Base-by-base conservation (phyloP, 1,284 basidiomycete genomes). In the Athelia psychrophila region DNA sequence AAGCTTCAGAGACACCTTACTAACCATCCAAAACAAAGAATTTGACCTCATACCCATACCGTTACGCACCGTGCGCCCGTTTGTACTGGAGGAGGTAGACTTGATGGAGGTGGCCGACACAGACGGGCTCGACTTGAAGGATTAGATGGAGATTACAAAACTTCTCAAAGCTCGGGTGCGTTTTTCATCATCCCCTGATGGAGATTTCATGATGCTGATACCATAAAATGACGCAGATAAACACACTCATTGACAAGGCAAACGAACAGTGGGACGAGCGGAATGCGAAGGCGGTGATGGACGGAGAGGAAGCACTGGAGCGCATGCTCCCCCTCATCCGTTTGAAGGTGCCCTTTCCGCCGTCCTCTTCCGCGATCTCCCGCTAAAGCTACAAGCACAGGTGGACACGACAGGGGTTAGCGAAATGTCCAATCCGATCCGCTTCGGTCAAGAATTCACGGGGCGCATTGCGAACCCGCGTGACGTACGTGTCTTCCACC, bases 371-470 rank as follows among this genome's bases (percentile, higher is more conserved):
- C 27, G 6, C 3, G 9, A 9, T 47, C 38, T n/a, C n/a, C n/a
- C n/a, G n/a, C n/a, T n/a, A 19, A 13, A 25, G 49, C 5, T 42
- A 22, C 38, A 6, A 13, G 13, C 20, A n/a, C 56, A 90, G 87
- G 93, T 97, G 22, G 94, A 98, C 65, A 96, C 94, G 1, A 93
- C 91, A 0, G 89, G 88, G 48, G 89, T 88, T 4, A 86, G 85
- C 52, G 91, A 93, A 59, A 93, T 94, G 73, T 92, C 90, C 45
- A 99, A 99, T 67, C 93, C 95, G 13, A 90, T 96, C 48, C 88
- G 96, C 8, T 98, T 99, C 65, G 96, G 97, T 0, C 95, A 97
- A 67, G 93, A 97, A 65, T 98, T 97, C 68, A 81, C 88, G 54
- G 93, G 92, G 2, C 83, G 82, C 20, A 83, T 99, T 15, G 97